Conservation (phyloP, 208 protist species). For the Entamoeba dispar region DNA sequence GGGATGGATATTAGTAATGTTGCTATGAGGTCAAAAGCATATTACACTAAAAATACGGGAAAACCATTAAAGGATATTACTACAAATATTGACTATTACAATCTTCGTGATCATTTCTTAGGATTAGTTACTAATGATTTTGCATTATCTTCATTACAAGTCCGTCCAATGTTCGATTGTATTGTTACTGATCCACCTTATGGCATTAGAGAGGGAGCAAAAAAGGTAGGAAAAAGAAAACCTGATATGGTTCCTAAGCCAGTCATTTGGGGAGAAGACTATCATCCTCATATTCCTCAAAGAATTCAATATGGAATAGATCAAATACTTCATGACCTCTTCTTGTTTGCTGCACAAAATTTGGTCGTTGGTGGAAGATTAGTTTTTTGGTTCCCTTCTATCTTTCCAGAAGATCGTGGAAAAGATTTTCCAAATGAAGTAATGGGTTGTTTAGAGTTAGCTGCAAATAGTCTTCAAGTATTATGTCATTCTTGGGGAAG, state of each 20-base stretch:
- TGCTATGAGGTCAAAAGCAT: not conserved
- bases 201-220: not conserved
- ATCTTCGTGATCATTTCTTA: not conserved
- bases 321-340: not conserved
- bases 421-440: not conserved
- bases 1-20: not conserved
- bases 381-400: not conserved
- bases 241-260: not conserved
- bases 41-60: not conserved
- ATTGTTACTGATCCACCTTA: not conserved
- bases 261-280: not conserved
- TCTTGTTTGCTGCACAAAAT: not conserved
- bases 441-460: not conserved
- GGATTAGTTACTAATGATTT: not conserved
- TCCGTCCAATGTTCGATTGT: not conserved
- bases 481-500: not conserved
- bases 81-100: not conserved
- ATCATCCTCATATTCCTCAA: not conserved
- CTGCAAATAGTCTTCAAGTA: not conserved
- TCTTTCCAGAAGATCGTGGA: not conserved
- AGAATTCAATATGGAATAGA: not conserved
- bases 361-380: not conserved
- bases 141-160: not conserved
- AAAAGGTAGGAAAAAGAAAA: not conserved
- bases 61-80: not conserved